Percentiles rank a stretch among this genome's conserved stretches.
phyloP scores from a whole-genome alignment of 352 stramenopile genomes.

The Phytophthora podocarpi region DNA sequence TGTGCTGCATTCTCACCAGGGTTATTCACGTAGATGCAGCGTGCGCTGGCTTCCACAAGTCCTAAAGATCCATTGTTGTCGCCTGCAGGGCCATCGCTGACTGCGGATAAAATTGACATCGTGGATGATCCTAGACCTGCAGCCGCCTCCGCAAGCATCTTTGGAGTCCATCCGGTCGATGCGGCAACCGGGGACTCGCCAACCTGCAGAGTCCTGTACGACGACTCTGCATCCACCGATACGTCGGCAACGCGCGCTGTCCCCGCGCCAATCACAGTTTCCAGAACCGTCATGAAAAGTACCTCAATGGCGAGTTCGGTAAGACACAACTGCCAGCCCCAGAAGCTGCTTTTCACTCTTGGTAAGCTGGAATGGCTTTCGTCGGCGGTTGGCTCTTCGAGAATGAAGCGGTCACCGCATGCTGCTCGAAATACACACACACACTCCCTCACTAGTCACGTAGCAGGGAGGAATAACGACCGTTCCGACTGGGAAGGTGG shows the following conservation, averaged over 20 bases:
- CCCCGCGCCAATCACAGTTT: conserved; percentile 15
- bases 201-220: conserved; percentile 31
- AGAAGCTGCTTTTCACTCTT: not conserved
- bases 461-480: conserved; percentile 34
- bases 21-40: conserved; percentile 80
- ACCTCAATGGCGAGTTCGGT: conserved; percentile 8
- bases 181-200: conserved; percentile 21
- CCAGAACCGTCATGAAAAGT: conserved; percentile 29
- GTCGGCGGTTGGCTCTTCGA: conserved; percentile 27
- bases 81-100: conserved; percentile 15
- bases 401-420: conserved; percentile 16
- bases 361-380: conserved; percentile 5
- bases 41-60: conserved; percentile 52
- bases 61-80: conserved; percentile 25
- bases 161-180: conserved; percentile 23
- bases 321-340: too few relatives aligned
- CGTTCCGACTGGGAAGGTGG: conserved; percentile 15
- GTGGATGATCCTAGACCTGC: conserved; percentile 33
- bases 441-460: conserved; percentile 17
- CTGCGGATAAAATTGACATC: conserved; percentile 31
- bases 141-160: conserved; percentile 32
- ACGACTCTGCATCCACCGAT: conserved; percentile 31
- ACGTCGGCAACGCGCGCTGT: conserved; percentile 30
- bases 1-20: conserved; percentile 48
- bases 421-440: conserved; percentile 22